These are phyloP conservation scores for Cardamine chenopodiifolia DNA, from an alignment of 345 rosid genomes.

Conservation along the genomic window DNA sequence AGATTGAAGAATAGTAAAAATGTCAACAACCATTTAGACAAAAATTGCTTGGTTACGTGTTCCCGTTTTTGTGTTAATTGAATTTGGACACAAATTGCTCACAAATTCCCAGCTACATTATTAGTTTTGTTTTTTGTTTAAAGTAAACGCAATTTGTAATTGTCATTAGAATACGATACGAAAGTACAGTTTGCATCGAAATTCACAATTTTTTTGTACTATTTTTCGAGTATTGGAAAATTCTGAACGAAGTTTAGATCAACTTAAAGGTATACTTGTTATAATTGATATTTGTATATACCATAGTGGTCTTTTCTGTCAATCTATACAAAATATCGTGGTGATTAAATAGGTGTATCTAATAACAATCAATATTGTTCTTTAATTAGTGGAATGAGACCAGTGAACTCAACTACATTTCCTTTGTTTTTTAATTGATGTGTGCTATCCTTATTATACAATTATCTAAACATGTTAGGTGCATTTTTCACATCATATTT, in stretches of 20 bases:
- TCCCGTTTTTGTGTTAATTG: background rate
- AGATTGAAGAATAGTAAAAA: background rate
- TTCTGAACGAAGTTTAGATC: background rate
- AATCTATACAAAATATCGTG: background rate
- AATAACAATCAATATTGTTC: background rate
- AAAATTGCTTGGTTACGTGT: background rate
- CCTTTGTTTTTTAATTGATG: background rate
- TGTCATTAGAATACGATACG: background rate
- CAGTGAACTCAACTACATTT: background rate
- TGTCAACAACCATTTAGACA: background rate
- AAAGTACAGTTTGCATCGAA: background rate
- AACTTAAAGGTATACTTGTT: background rate
- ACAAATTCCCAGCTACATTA: background rate
- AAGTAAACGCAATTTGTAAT: background rate
- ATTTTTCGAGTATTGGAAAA: background rate
- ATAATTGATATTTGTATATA: background rate
- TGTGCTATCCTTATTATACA: background rate
- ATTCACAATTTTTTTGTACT: background rate
- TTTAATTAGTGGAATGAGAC: slow-evolving; percentile 13
- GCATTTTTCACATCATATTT: background rate
- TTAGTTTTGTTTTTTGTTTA: background rate
- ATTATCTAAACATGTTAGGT: background rate
- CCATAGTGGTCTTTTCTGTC: background rate
- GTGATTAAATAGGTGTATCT: slow-evolving; percentile 17
- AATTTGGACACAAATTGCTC: slow-evolving; percentile 8